These are phyloP conservation scores for Hypoxylon fragiforme DNA, from an alignment of 495 filamentous ascomycete genomes.

Conservation along the genomic window DNA sequence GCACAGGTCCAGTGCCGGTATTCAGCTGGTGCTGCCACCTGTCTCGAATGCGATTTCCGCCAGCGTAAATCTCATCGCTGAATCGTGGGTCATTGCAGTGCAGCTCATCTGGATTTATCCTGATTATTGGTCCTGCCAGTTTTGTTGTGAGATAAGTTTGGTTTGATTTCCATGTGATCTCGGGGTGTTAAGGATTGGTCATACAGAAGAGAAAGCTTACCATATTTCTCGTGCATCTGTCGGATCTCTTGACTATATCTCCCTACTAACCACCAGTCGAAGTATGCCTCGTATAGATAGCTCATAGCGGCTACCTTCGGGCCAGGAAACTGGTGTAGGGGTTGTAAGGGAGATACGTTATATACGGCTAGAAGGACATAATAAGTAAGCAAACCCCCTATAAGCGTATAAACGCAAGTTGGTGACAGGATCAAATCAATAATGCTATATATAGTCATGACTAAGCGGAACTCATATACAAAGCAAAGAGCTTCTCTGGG, in stretches of 20 bases:
- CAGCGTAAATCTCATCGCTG: conserved; percentile 52
- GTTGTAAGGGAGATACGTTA: conserved; percentile 36
- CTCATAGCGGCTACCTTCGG: conserved; percentile 47
- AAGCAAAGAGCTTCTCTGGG: too few species aligned
- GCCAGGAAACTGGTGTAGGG: conserved; percentile 47
- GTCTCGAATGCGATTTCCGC: conserved; percentile 36
- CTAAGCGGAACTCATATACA: too few species aligned
- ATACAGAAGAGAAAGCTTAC: conserved; percentile 22
- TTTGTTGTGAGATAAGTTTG: background rate
- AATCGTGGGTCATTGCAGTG: conserved; percentile 55
- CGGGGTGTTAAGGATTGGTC: too few species aligned
- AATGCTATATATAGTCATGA: too few species aligned
- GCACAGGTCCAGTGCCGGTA: conserved; percentile 4
- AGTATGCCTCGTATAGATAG: conserved; percentile 51
- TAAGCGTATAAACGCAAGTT: too few species aligned
- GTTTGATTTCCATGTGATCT: background rate
- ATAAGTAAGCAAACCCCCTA: too few species aligned
- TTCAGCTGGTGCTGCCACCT: conserved; percentile 41
- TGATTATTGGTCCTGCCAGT: conserved; percentile 54
- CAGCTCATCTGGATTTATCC: conserved; percentile 57
- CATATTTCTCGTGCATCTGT: conserved; percentile 51
- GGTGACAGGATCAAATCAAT: too few species aligned
- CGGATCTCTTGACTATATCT: conserved; percentile 48
- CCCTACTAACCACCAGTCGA: conserved; percentile 44
- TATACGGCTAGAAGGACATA: conserved; percentile 6